Evolutionary conservation across 176 grass and related monocot genomes (phyloP), one percentile per base, ranked within the genome.

Genomic region (Themeda triandra): DNA sequence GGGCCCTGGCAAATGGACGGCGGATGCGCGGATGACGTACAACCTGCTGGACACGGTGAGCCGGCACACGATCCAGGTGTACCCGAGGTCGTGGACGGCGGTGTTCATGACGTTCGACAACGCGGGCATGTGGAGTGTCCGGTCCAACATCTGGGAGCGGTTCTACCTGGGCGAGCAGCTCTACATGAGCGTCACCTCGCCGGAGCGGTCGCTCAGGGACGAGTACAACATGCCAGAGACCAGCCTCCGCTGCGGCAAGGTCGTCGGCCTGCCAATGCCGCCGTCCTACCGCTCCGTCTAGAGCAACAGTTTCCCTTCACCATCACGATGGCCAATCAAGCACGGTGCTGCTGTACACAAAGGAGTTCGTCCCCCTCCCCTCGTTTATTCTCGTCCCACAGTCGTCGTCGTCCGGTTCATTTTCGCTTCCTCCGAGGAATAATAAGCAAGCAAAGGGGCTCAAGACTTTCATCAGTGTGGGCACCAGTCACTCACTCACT

Each of bases 51-150:
- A 98, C 83, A 92, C 95, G 13, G 92, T 98, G 87, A 98, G 95
- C 87, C 86, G 92, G 91, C 91, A 98, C 83, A 88, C 95, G 8
- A 85, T 98, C 48, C 95, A 98, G 75, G 95, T 98, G 32, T 98
- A 95, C 92, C 95, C 92, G 42, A 91, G 87, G 80, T 98, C 95
- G 17, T 98, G 95, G 95, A 87, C 95, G 76, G 95, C 92, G 79
- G 87, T 98, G 72, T 87, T 95, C 89, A 73, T 94, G n/a, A 95
- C 92, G 8, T 98, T 98, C 84, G 95, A 98, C 83, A 95, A 98
- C 81, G 92, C 89, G 19, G 95, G 95, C 4, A 98, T 98, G 95
- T 98, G 95, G 95, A 98, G 93, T 84, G 2, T 98, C 18, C 78
- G 95, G 88, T 95, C 95, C 73, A 87, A 90, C 76, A 63, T 88